Evolutionary conservation across 2,329 filamentous ascomycete species (phyloP).

Genomic region (Talaromyces pinophilus): DNA sequence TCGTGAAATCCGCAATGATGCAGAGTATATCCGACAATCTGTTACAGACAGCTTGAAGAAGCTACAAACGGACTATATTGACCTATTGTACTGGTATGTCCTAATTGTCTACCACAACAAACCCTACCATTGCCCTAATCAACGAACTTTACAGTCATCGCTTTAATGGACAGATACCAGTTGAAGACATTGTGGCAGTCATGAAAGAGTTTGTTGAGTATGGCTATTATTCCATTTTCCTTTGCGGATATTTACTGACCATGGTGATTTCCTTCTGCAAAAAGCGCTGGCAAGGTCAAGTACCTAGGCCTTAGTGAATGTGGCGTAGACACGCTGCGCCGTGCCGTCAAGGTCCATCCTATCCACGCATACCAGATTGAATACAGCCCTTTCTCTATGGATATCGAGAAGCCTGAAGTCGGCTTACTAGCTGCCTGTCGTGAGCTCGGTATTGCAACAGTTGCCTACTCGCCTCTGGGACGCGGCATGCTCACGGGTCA

Average conservation of each 20-base stretch:
- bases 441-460: constrained; percentile 54
- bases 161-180: neutral
- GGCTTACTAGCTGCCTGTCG: constrained; percentile 1
- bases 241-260: neutral
- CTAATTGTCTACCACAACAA: neutral
- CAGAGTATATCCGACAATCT: neutral
- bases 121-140: neutral
- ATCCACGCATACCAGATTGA: constrained; percentile 63
- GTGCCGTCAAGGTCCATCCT: constrained; percentile 51
- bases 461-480: constrained; percentile 62
- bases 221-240: neutral
- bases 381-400: constrained; percentile 54
- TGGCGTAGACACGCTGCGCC: constrained; percentile 46
- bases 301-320: constrained; percentile 48
- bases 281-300: constrained; percentile 41
- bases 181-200: neutral
- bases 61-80: neutral
- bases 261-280: neutral
- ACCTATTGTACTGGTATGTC: neutral
- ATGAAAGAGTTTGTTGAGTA: neutral
- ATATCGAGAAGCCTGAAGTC: constrained; percentile 2
- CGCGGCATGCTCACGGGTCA: constrained; percentile 57
- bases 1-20: neutral
- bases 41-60: neutral
- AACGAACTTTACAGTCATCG: neutral